A percentile compares a stretch with the other conserved stretches of the same genome.
Conservation (phyloP, 441 rosid species). For the Viola pubescens region DNA sequence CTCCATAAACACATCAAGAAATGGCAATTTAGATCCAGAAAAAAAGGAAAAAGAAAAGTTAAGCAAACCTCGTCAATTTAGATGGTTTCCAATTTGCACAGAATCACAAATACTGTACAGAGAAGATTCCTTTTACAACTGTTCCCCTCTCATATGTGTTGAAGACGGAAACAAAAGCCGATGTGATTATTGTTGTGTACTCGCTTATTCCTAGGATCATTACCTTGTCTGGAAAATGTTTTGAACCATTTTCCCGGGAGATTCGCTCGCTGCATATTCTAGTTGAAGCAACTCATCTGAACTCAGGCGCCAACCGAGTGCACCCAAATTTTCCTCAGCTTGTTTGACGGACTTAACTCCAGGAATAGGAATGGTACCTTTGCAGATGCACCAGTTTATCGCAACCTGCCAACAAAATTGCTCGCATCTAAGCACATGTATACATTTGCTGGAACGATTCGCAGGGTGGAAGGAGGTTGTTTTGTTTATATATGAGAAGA, state of each 20-base stretch:
- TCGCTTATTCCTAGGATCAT: background rate
- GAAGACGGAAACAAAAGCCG: too few species aligned
- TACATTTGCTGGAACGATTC: background rate
- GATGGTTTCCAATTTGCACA: too few species aligned
- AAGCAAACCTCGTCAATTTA: too few species aligned
- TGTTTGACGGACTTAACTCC: conserved; percentile 69
- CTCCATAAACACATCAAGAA: too few species aligned
- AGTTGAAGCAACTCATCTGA: conserved; percentile 61
- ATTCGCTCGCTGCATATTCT: conserved; percentile 58
- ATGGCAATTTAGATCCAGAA: too few species aligned
- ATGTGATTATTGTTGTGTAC: too few species aligned
- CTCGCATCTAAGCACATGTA: background rate
- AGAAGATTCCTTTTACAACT: too few species aligned
- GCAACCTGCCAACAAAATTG: conserved; percentile 43
- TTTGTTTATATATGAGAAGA: background rate
- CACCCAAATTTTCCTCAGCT: conserved; percentile 78
- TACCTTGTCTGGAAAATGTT: conserved; percentile 80
- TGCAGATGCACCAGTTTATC: conserved; percentile 88
- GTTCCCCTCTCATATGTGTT: too few species aligned
- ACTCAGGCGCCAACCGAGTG: conserved; percentile 69
- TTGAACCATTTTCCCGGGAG: conserved; percentile 74
- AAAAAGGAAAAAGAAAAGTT: too few species aligned
- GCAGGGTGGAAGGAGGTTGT: too few species aligned
- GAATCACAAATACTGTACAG: too few species aligned
- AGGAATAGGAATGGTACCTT: conserved; percentile 84